Conservation (phyloP, 768 basidiomycete species). For the Rhodotorula graminis region DNA sequence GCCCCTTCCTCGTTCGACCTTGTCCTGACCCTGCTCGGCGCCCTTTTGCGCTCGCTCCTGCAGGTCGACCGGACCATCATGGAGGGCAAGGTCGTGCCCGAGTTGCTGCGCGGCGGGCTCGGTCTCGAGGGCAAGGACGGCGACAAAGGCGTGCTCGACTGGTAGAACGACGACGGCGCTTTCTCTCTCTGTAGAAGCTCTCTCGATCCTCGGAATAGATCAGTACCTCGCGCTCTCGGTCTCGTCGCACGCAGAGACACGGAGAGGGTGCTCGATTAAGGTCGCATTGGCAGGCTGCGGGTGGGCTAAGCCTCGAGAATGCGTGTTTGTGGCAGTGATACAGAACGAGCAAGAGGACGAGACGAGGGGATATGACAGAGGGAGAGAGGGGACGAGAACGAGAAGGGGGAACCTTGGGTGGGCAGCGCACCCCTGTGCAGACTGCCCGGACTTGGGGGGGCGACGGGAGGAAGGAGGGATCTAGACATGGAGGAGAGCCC, state of each 20-base stretch:
- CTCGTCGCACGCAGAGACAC: neutral
- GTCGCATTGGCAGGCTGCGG: neutral
- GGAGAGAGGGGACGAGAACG: too few species aligned
- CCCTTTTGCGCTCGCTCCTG: too few species aligned
- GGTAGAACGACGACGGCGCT: slow-evolving; percentile 30
- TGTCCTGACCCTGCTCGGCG: too few species aligned
- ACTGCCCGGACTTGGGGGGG: neutral
- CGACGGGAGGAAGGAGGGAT: neutral
- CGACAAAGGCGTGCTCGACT: slow-evolving; percentile 43
- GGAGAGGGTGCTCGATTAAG: neutral
- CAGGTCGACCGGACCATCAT: slow-evolving; percentile 71
- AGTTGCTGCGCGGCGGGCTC: slow-evolving; percentile 77
- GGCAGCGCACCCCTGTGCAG: too few species aligned
- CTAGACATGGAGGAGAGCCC: slow-evolving; percentile 15
- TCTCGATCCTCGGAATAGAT: neutral
- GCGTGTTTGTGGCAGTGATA: neutral
- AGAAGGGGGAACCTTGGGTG: neutral
- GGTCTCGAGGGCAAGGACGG: slow-evolving; percentile 54
- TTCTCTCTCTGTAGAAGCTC: neutral
- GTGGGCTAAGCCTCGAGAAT: too few species aligned
- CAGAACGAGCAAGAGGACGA: neutral
- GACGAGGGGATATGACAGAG: too few species aligned
- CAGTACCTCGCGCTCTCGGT: neutral
- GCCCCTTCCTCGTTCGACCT: too few species aligned
- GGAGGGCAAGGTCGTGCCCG: slow-evolving; percentile 73